Conservation (phyloP, 495 filamentous ascomycete genomes). For the Viridothelium virens region DNA sequence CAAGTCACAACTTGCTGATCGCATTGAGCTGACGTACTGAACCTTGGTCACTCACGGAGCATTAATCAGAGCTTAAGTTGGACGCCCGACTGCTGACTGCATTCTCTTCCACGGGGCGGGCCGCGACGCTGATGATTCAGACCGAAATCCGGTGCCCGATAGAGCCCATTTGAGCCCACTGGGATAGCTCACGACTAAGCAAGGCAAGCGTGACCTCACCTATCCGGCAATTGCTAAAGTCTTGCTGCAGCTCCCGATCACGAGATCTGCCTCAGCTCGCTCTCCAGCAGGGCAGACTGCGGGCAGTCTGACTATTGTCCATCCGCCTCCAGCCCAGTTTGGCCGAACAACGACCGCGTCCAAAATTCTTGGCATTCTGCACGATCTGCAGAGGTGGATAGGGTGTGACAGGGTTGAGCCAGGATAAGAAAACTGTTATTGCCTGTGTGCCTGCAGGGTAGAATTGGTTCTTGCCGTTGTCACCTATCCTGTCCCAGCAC, state of each 20-base stretch:
- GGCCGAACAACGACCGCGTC: not conserved
- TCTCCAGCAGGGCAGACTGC: not conserved
- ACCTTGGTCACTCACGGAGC: not conserved
- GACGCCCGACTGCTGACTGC: conserved; percentile 4
- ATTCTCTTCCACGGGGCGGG: conserved; percentile 8
- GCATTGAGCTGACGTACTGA: not conserved
- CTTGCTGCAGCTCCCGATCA: not conserved
- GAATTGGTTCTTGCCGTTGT: not conserved
- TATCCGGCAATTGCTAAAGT: not conserved
- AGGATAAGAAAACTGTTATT: too few relatives aligned
- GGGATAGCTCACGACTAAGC: not conserved
- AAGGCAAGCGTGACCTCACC: not conserved
- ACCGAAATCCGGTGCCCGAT: not conserved
- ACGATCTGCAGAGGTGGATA: not conserved
- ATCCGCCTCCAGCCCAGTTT: not conserved
- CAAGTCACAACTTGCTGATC: not conserved
- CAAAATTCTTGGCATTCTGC: not conserved
- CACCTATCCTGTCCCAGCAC: not conserved
- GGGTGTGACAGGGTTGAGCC: not conserved
- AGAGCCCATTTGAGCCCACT: not conserved
- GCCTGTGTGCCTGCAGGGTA: not conserved
- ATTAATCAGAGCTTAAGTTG: not conserved
- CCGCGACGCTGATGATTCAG: not conserved
- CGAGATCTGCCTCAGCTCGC: not conserved
- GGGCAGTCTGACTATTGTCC: not conserved